These are phyloP conservation scores for Rhododendron mucronatum DNA, from an alignment of 148 eudicot genomes.

Conservation along the genomic window DNA sequence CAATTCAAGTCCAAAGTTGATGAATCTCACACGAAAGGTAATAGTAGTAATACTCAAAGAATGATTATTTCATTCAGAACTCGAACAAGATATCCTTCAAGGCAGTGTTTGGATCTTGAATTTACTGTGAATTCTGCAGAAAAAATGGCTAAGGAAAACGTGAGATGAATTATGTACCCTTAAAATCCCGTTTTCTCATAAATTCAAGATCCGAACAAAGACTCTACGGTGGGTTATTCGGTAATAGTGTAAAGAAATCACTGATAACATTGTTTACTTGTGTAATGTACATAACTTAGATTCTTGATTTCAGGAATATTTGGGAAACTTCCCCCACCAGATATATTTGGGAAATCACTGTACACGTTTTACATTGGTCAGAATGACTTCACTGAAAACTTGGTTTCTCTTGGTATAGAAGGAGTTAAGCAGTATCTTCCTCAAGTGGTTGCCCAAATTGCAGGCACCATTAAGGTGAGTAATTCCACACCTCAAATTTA, in stretches of 20 bases:
- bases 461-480: slow-evolving; percentile 59
- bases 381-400: slow-evolving; percentile 79
- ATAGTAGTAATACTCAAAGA: neutral
- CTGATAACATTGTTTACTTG: neutral
- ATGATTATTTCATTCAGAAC: neutral
- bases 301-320: slow-evolving; percentile 24
- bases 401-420: slow-evolving; percentile 43
- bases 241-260: neutral
- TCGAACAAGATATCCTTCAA: neutral
- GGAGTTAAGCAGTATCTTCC: slow-evolving; percentile 64
- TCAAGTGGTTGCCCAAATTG: slow-evolving; percentile 69
- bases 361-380: slow-evolving; percentile 93
- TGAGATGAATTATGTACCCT: neutral
- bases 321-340: slow-evolving; percentile 41
- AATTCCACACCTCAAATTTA: neutral
- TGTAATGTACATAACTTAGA: neutral
- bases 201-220: neutral
- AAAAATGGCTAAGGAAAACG: neutral
- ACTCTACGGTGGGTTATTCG: neutral
- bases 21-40: slow-evolving; percentile 34
- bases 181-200: neutral
- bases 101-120: neutral
- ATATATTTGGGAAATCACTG: slow-evolving; percentile 63
- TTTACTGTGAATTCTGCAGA: neutral
- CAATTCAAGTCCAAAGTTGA: slow-evolving; percentile 51